These are phyloP conservation scores for Heritiera littoralis DNA, from an alignment of 345 rosid genomes.

Conservation along the genomic window DNA sequence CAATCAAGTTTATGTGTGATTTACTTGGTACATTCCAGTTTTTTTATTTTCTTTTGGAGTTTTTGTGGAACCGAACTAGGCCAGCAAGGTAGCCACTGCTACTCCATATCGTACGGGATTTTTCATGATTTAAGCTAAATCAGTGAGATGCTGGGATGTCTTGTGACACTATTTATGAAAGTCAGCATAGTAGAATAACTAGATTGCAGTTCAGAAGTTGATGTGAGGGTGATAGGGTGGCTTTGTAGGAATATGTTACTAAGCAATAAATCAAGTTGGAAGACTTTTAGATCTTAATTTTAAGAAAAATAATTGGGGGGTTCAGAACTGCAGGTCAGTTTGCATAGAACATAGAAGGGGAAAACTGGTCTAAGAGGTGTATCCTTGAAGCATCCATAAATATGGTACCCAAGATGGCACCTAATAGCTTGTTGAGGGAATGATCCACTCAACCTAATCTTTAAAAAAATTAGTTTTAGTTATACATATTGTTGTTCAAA, in stretches of 20 bases:
- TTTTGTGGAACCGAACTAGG: neutral
- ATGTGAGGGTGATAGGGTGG: neutral
- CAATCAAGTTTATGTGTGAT: neutral
- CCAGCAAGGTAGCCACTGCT: neutral
- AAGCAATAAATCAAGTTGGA: neutral
- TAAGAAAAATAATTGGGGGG: neutral
- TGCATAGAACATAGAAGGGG: too few relatives aligned
- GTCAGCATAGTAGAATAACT: neutral
- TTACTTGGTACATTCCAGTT: neutral
- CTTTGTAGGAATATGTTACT: neutral
- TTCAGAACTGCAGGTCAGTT: neutral
- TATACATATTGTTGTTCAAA: too few relatives aligned
- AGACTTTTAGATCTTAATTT: neutral
- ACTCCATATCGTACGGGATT: neutral
- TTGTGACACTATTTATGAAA: neutral
- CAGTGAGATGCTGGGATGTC: neutral
- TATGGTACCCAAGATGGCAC: neutral
- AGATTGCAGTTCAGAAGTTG: constrained; percentile 10
- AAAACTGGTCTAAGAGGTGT: neutral
- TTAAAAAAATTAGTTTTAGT: neutral
- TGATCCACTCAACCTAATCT: neutral
- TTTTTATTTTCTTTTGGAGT: neutral
- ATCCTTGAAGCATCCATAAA: neutral
- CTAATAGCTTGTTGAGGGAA: neutral
- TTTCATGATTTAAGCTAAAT: neutral